A percentile compares a stretch with the other conserved stretches of the same genome.
phyloP scores from a whole-genome alignment of 768 basidiomycete genomes.

The Boletus speciosus region DNA sequence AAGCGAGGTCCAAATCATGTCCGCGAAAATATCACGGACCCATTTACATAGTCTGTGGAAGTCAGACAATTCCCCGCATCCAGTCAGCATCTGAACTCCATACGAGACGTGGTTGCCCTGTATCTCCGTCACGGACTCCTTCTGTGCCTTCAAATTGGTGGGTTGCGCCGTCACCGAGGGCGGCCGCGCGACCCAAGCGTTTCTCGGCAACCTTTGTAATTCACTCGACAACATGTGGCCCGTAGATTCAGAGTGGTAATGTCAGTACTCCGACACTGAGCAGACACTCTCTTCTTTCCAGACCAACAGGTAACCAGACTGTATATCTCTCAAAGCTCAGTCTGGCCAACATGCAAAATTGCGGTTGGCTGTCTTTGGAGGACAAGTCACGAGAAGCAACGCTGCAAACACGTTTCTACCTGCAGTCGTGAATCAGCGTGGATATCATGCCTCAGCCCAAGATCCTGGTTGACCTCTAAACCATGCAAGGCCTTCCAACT shows the following conservation, averaged over 20 bases:
- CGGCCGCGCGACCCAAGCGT: constrained; percentile 7
- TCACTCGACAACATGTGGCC: neutral
- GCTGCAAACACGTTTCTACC: constrained; percentile 32
- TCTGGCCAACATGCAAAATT: neutral
- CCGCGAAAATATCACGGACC: too few relatives aligned
- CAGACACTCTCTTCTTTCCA: neutral
- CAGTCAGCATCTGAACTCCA: neutral
- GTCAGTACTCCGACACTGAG: neutral
- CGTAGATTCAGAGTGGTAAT: neutral
- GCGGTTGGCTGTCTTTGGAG: constrained; percentile 1
- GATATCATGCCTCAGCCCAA: constrained; percentile 13
- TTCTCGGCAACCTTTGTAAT: neutral
- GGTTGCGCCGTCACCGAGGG: neutral
- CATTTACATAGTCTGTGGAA: too few relatives aligned
- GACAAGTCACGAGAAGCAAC: constrained; percentile 21
- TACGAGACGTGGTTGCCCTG: neutral
- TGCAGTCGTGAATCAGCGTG: constrained; percentile 24
- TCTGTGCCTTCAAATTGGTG: neutral
- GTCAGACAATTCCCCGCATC: too few relatives aligned
- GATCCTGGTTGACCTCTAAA: constrained; percentile 23
- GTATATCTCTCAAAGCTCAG: neutral
- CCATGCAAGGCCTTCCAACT: constrained; percentile 32
- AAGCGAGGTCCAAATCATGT: too few relatives aligned
- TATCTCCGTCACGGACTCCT: constrained; percentile 1
- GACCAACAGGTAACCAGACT: neutral